A percentile compares a stretch with the other conserved stretches of the same genome.
Conservation (phyloP, 2,329 filamentous ascomycete genomes). For the Neurospora sp. region DNA sequence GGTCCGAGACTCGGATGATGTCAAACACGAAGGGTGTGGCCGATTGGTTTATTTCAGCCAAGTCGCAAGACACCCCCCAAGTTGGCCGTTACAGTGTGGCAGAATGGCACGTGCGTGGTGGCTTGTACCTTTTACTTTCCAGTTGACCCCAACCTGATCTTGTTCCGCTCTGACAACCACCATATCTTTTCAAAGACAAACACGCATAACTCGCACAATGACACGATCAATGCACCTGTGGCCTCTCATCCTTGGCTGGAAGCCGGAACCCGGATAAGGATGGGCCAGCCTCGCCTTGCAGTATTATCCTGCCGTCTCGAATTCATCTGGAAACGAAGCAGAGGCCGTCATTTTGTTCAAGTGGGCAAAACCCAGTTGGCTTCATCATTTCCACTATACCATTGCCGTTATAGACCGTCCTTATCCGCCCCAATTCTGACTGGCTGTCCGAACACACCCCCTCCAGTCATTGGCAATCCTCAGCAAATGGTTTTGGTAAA, state of each 20-base stretch:
- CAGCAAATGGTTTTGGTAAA: not conserved
- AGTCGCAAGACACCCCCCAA: not conserved
- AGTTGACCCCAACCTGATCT: not conserved
- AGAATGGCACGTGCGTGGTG: not conserved
- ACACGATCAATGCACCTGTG: not conserved
- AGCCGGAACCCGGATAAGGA: not conserved
- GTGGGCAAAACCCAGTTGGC: constrained; percentile 6
- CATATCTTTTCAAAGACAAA: no score
- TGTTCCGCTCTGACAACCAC: no score
- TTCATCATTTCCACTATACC: constrained; percentile 6
- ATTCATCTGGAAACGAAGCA: constrained; percentile 13
- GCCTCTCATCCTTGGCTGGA: not conserved
- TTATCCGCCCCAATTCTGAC: not conserved
- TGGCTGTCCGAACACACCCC: not conserved
- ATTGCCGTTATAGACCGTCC: constrained; percentile 3
- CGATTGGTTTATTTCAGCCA: not conserved
- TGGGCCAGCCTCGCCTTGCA: constrained; percentile 5
- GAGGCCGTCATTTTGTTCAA: constrained; percentile 12
- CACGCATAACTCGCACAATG: not conserved
- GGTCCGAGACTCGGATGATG: not conserved
- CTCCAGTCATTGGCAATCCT: not conserved
- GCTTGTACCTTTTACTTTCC: not conserved
- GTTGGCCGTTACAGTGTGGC: not conserved
- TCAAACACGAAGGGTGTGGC: not conserved
- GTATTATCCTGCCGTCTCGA: constrained; percentile 17